Conservation (phyloP, 2,329 filamentous ascomycete species). For the Epichloe coenophiala region DNA sequence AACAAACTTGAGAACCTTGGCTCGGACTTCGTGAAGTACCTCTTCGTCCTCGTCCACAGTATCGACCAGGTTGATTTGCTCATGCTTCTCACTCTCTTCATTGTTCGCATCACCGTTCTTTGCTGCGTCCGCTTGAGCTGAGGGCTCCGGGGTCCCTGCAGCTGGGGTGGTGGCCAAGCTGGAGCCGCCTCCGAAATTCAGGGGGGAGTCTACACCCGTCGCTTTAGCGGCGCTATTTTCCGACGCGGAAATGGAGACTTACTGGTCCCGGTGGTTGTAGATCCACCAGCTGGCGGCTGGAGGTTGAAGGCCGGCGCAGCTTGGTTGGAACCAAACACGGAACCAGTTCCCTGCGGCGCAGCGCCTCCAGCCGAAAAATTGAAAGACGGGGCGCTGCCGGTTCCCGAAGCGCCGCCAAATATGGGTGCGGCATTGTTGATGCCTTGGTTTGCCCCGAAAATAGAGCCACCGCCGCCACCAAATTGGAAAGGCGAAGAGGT, state of each 20-base stretch:
- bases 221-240: constrained; percentile 33
- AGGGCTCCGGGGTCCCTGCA: constrained; percentile 44
- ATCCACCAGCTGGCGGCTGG: constrained; percentile 28
- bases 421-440: constrained; percentile 12
- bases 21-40: constrained; percentile 54
- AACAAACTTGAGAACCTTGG: constrained; percentile 53
- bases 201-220: constrained; percentile 36
- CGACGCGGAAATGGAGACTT: constrained; percentile 28
- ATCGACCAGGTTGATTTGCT: constrained; percentile 57
- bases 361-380: constrained; percentile 24
- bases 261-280: constrained; percentile 33
- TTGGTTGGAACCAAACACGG: constrained; percentile 21
- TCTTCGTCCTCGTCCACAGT: constrained; percentile 60
- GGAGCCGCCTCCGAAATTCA: constrained; percentile 44
- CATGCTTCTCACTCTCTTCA: constrained; percentile 46
- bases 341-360: constrained; percentile 15
- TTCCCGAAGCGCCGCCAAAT: constrained; percentile 19
- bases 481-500: constrained; percentile 24
- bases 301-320: constrained; percentile 24
- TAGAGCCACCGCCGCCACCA: constrained; percentile 13
- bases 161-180: constrained; percentile 48
- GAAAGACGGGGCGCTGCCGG: constrained; percentile 21
- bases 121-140: constrained; percentile 30
- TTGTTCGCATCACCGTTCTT: constrained; percentile 22
- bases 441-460: constrained; percentile 16